Evolutionary conservation across 768 basidiomycete genomes (phyloP), one percentile per base, ranked within the genome.

Genomic region (Tricholomella constricta): DNA sequence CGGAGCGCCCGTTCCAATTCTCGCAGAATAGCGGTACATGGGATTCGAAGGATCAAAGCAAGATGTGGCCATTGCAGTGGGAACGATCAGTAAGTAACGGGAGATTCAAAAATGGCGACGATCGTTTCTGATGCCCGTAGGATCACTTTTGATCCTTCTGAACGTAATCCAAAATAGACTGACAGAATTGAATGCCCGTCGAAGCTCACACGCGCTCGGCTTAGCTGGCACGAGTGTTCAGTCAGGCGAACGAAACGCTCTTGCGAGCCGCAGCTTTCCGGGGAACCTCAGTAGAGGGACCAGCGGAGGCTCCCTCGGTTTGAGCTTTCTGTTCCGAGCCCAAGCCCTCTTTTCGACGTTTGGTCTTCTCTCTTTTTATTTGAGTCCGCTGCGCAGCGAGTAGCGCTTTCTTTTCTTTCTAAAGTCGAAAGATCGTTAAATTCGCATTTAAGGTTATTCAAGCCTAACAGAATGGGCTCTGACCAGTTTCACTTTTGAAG

Each of bases 401-500:
- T 23, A 43, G 38, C 15, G 49, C 57, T 35, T 55, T 58, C 22
- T 49, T 55, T 52, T 55, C 45, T 54, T 52, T 55, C 57, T 58
- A 20, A 14, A 41, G 26, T 26, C 23, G 22, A 17, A 25, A 27
- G 15, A 26, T 26, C 4, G 17, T n/a, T n/a, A 8, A 17, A 44
- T 22, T 2, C 5, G 25, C 19, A 22, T 26, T 12, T 22, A 6
- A 20, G 19, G 11, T 41, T 29, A 36, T 19, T 19, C 29, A 48
- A 38, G 25, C 20, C 25, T 29, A 35, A 12, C 46, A 54, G 43
- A 15, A 42, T 35, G 27, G 36, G 25, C 23, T 44, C 53, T 44
- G 8, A 58, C 57, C 49, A 58, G 50, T 45, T 58, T 58, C 35
- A 42, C 40, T 48, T 58, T 54, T 26, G 57, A 58, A 27, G 25